Conservation (phyloP, 1,284 basidiomycete species). For the Naganishia sp. region DNA sequence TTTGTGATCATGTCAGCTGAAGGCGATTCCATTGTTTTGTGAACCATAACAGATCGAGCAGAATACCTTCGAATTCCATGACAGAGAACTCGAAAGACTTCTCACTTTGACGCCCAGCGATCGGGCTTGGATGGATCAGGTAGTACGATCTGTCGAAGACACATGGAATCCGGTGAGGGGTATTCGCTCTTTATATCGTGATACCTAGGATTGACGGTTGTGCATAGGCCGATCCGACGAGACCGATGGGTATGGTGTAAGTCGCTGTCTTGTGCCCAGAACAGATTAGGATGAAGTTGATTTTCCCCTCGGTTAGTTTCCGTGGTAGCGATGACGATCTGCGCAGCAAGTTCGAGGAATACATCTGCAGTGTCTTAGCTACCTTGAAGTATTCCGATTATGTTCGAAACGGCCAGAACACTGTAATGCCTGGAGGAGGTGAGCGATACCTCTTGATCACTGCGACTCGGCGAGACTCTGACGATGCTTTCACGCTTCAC, state of each 20-base stretch:
- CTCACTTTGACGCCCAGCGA: conserved; percentile 86
- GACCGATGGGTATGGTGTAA: conserved; percentile 65
- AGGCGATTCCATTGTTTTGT: background rate
- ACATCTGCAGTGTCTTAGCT: conserved; percentile 55
- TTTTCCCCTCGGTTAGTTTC: conserved; percentile 56
- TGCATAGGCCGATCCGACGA: conserved; percentile 57
- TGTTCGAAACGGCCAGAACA: conserved; percentile 48
- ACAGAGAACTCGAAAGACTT: conserved; percentile 74
- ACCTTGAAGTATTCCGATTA: conserved; percentile 87
- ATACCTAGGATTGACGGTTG: background rate
- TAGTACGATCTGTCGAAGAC: conserved; percentile 77
- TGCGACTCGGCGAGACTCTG: background rate
- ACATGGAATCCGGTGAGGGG: conserved; percentile 64
- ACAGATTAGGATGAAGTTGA: background rate
- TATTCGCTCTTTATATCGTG: background rate
- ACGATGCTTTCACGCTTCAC: background rate
- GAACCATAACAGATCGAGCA: conserved; percentile 68
- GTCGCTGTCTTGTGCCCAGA: conserved; percentile 43
- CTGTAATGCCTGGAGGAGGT: conserved; percentile 39
- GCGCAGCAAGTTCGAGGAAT: conserved; percentile 69
- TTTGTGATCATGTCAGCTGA: conserved; percentile 30
- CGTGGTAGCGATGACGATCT: conserved; percentile 92
- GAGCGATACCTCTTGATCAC: conserved; percentile 31
- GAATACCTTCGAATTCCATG: conserved; percentile 77
- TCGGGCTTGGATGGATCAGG: conserved; percentile 90